Evolutionary conservation across 1,284 basidiomycete genomes (phyloP), one percentile per base, ranked within the genome.

Genomic region (Microbotryomycetes sp.): DNA sequence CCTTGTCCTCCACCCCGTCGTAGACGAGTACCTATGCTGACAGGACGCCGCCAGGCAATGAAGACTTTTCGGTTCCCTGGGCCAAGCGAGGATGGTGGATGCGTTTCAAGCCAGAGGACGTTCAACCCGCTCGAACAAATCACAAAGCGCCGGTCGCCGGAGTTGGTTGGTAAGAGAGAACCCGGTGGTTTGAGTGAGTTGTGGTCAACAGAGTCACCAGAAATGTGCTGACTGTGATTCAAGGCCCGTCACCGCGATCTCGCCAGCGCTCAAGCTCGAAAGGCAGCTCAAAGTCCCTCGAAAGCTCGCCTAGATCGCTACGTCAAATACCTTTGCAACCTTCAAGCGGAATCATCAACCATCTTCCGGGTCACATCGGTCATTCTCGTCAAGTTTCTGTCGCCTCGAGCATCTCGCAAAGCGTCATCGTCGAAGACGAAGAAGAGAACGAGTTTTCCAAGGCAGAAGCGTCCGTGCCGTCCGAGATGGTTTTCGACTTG

Each of bases 21-120:
- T 0, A 50, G 64, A 3, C 49, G 52, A 5, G 47, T 65, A 23
- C 61, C 58, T 11, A 68, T 68, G 66, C 59, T 68, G 21, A 68
- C 66, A 4, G 21, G 54, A 4, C 11, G 50, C 5, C n/a, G 50
- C 29, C 16, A 24, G 3, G 23, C 7, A 3, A 46, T 53, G 26
- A 54, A 46, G 5, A 45, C 51, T 13, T 67, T 67, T 52, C 48
- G 54, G 11, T 65, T 67, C 48, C 63, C 66, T 5, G 30, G 54
- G 1, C 18, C 21, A 21, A n/a, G 24, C 27, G 15, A 24, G 56
- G 21, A 57, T 3, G 21, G 23, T 29, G 24, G 23, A 15, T 28
- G 16, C 11, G 31, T 24, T n/a, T 51, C 52, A 18, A 52, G 35
- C 52, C 45, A 52, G 57, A 29, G 41, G 31, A 27, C 27, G 0